A percentile compares a stretch with the other conserved stretches of the same genome.
Evolutionary conservation across 805 yeast species (phyloP).

Genomic region (Cyberlindnera amylophila): DNA sequence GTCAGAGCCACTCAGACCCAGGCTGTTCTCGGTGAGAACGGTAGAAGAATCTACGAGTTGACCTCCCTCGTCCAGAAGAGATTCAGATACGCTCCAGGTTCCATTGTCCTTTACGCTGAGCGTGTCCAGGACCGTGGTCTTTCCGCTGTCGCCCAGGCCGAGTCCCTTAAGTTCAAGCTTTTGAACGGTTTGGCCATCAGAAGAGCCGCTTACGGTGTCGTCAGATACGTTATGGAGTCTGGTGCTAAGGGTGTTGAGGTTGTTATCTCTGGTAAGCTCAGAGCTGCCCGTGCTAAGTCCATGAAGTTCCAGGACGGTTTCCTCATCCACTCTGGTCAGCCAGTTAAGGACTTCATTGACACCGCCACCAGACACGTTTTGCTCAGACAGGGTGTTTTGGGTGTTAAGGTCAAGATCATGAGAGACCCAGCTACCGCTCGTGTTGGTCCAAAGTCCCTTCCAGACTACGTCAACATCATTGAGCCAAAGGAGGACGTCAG

Average conservation of each 20-base stretch:
- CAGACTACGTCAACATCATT: conserved; percentile 88
- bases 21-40: conserved; percentile 98
- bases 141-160: conserved; percentile 99
- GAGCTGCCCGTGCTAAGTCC: conserved; percentile 99
- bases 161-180: conserved; percentile 96
- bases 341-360: conserved; percentile 98
- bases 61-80: conserved; percentile 97
- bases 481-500: conserved; percentile 94
- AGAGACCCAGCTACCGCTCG: conserved; percentile 91
- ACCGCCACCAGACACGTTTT: conserved; percentile 99
- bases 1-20: conserved; percentile 99
- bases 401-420: conserved; percentile 99
- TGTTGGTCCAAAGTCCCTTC: conserved; percentile 86
- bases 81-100: conserved; percentile 93
- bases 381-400: conserved; percentile 99
- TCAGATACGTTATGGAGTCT: conserved; percentile 99
- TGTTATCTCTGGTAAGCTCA: conserved; percentile 98
- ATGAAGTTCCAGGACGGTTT: conserved; percentile 99
- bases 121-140: conserved; percentile 99
- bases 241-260: conserved; percentile 99
- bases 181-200: conserved; percentile 98
- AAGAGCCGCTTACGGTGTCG: conserved; percentile 99
- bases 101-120: conserved; percentile 95
- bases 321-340: conserved; percentile 99
- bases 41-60: conserved; percentile 99